Base-by-base conservation (phyloP, 2,329 filamentous ascomycete species). In the Ceratocystis albifundus region DNA sequence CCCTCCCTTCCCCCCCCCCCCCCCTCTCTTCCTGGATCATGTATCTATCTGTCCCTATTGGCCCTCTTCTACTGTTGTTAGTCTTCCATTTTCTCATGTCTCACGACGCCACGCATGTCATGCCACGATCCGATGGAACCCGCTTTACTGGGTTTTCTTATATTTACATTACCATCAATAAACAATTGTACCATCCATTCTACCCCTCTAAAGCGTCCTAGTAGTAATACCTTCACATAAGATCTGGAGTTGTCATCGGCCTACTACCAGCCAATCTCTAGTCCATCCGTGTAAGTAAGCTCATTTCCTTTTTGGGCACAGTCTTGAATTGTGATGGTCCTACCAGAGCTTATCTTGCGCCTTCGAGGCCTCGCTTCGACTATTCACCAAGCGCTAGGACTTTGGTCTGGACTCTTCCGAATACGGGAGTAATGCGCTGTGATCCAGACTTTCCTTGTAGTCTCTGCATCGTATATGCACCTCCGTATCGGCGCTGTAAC, bases 31-130 rank as follows among this genome's bases (percentile, higher is more conserved):
- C 36, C 36, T 41, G 36, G 36, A 12, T 41, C 36, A 41, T 50
- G n/a, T 12, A 50, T 50, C 22, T 50, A 25, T 4, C 22, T 50
- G 15, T 4, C 32, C 25, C 53, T 32, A 30, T 25, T 57, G 22
- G 53, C 36, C 10, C 36, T 57, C 53, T 57, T 50, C 48, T 50
- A 48, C 20, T 48, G 36, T 41, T 41, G 15, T 41, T 22, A 22
- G n/a, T 22, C 48, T 20, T 50, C 48, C 12, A 10, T 32, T 57
- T 57, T 57, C 28, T 57, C 30, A 57, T 57, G 53, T 57, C 53
- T 57, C 53, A 57, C 53, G 53, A 57, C 53, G 25, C 30, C 53
- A 57, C 53, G 53, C 53, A 57, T 57, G 28, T 30, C 25, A 57
- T 32, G 53, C 12, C 7, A 28, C 20, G 28, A 57, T 32, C 28